Conservation (phyloP, 257 asterid species). For the Solanum okadae region DNA sequence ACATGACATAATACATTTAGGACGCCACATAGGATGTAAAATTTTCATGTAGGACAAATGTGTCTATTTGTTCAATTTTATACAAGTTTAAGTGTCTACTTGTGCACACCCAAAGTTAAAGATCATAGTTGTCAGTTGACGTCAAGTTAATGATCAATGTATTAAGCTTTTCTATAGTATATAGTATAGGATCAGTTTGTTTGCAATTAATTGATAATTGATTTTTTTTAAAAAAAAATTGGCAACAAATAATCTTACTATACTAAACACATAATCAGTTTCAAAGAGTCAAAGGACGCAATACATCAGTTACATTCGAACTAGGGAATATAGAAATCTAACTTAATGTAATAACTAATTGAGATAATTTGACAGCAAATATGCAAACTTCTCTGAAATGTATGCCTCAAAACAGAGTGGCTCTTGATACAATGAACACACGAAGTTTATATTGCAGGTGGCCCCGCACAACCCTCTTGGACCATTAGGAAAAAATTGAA, state of each 20-base stretch:
- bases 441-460: neutral
- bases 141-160: too few species aligned
- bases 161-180: too few species aligned
- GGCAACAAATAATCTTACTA: neutral
- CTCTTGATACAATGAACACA: neutral
- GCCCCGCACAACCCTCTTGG: neutral
- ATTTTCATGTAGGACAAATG: too few species aligned
- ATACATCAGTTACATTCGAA: too few species aligned
- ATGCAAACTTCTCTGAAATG: neutral
- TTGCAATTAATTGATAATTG: neutral
- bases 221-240: rapidly evolving
- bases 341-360: neutral
- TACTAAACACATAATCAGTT: neutral
- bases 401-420: neutral
- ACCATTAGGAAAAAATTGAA: neutral
- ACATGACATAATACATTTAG: too few species aligned
- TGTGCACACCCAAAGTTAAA: too few species aligned
- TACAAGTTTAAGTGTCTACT: too few species aligned
- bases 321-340: too few species aligned
- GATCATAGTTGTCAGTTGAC: too few species aligned
- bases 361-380: neutral
- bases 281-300: too few species aligned
- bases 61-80: too few species aligned
- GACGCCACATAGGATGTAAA: too few species aligned
- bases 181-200: neutral